Evolutionary conservation across 192 early-diverging fungal genomes (phyloP).

Genomic region (Mycoemilia scoparia): DNA sequence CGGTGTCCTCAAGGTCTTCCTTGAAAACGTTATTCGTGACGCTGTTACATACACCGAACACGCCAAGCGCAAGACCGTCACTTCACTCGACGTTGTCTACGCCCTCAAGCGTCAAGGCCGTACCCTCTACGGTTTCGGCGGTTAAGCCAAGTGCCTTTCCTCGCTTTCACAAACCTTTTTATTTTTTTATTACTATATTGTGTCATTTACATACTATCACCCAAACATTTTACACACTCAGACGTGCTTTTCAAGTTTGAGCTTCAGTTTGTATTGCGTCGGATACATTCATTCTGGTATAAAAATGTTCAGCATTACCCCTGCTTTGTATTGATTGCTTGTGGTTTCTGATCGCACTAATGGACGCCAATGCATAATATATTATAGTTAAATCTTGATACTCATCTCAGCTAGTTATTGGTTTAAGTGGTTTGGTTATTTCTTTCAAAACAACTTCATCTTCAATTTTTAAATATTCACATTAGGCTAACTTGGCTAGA

Average conservation of each 20-base stretch:
- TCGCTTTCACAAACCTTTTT: neutral
- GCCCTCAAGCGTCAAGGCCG: slow-evolving; percentile 93
- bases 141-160: slow-evolving; percentile 26
- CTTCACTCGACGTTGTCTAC: slow-evolving; percentile 98
- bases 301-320: neutral
- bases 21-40: slow-evolving; percentile 98
- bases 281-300: neutral
- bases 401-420: too few relatives aligned
- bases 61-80: slow-evolving; percentile 98
- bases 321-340: too few relatives aligned
- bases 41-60: slow-evolving; percentile 99
- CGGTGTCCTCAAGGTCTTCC: slow-evolving; percentile 91
- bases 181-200: slow-evolving; percentile 1
- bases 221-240: neutral
- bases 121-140: slow-evolving; percentile 77
- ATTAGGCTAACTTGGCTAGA: too few relatives aligned
- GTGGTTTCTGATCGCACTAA: too few relatives aligned
- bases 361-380: too few relatives aligned
- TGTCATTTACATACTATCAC: neutral
- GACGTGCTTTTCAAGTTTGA: neutral
- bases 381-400: too few relatives aligned
- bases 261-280: neutral
- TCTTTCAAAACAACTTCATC: too few relatives aligned
- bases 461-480: too few relatives aligned
- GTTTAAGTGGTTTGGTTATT: too few relatives aligned